Evolutionary conservation across 495 filamentous ascomycete genomes (phyloP), one percentile per base, ranked within the genome.

Genomic region (Poronia punctata): DNA sequence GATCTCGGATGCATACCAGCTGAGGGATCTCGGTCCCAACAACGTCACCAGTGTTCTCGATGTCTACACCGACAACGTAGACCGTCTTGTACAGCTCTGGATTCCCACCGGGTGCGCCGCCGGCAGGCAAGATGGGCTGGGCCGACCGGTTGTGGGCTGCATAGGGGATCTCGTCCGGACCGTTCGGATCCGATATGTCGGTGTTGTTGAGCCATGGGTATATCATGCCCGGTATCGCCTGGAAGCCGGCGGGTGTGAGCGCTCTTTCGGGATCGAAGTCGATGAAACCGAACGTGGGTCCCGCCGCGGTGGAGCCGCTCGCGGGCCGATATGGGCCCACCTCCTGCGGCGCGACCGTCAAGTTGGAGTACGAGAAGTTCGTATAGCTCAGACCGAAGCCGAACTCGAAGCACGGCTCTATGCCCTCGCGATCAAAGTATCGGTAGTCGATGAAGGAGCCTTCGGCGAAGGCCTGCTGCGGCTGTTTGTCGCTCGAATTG

Each of bases 71-170:
- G 17, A 80, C 54, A 1, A 60, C 67, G 10, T 62, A 68, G 15
- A 72, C 34, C 1, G 60, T 52, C n/a, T 71, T 61, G 26, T 54
- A 76, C 35, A 72, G 51, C 5, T 61, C 56, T 0, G 83, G 76
- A 49, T 95, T 93, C 25, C 89, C 89, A 19, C 89, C 89, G 4
- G 82, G 76, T n/a, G 70, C 76, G 21, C 87, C 86, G 58, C 79
- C 50, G 64, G 83, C 42, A 58, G 75, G 57, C 26, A 84, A 70
- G 10, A 79, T 62, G 0, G 76, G 74, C 63, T 94, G 88, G 0
- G 86, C 64, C 4, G 78, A 78, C 34, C 75, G 68, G 45, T 87
- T 72, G 10, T 64, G 71, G 7, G 75, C 75, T n/a, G 71, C 70
- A 8, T 67, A 59, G 2, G 86, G 83, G 12, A 83, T 64, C 35